Base-by-base conservation (phyloP, 192 early-diverging fungal genomes). In the Gaertneriomyces sp. region DNA sequence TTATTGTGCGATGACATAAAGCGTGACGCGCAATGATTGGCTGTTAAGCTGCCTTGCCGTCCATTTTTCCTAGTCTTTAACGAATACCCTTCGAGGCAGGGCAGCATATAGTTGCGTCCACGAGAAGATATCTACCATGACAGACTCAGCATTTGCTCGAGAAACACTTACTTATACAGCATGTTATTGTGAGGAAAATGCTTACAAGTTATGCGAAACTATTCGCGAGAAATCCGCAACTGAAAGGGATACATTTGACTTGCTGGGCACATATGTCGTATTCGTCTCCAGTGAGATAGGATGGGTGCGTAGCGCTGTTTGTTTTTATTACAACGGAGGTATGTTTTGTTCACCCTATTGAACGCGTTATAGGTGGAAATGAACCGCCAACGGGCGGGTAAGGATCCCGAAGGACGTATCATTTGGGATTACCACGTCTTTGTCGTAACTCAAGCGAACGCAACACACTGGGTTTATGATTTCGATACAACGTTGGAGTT, bases 351-450 rank as follows among this genome's bases (percentile, higher is more conserved):
- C 25, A 33, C 25, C 25, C 25, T 33, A 33, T 33, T 33, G 25
- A 33, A 33, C 25, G 25, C 25, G 25, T 4, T 56, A 14, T 56
- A 56, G 54, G 54, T 56, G 12, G 33, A 56, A 39, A 56, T 56
- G 33, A 3, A 56, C 54, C 11, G 45, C 41, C 64, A 66, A 14
- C 54, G 46, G 43, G 40, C 64, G 3, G 64, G 64, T 7, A 33
- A 57, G 16, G 40, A 6, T 8, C 19, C 39, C 19, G 25, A 43
- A 7, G 64, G 64, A 3, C 45, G 6, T 7, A 42, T 57, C n/a
- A 58, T 66, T 12, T 66, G 64, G 64, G 61, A 66, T 41, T 66
- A 66, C 44, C 64, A 66, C 55, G 64, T 66, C 41, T 66, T 66
- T 66, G 53, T 46, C 14, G 14, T 66, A 9, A 53, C 11, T 20